Conservation (phyloP, 306 rosid genomes). For the Rubus parviflorus region DNA sequence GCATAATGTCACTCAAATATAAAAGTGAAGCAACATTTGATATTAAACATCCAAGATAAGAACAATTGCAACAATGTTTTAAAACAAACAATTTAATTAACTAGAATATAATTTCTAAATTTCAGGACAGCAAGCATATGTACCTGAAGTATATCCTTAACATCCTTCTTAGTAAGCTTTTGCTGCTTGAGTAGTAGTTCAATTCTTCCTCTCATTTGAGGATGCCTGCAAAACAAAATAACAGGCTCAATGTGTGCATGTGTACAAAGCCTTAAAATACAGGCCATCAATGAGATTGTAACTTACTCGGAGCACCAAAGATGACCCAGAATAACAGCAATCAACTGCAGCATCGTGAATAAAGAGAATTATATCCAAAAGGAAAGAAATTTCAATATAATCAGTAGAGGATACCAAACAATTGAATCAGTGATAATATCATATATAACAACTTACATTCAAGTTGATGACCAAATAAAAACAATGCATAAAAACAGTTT, state of each 20-base stretch:
- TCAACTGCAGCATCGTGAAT: slow-evolving; percentile 61
- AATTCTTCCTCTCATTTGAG: slow-evolving; percentile 82
- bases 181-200: slow-evolving; percentile 90
- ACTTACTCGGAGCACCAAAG: slow-evolving; percentile 96
- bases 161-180: slow-evolving; percentile 65
- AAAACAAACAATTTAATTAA: not conserved
- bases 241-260: slow-evolving; percentile 6
- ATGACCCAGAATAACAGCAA: slow-evolving; percentile 88
- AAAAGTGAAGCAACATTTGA: not conserved
- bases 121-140: slow-evolving; percentile 6
- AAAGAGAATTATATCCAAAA: slow-evolving; percentile 22
- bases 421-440: not conserved
- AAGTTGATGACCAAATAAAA: not conserved
- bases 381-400: not conserved
- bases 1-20: not conserved
- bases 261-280: slow-evolving; percentile 8
- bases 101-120: not conserved
- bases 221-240: slow-evolving; percentile 49
- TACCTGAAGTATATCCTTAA: slow-evolving; percentile 87
- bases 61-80: not conserved
- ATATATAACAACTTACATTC: not conserved
- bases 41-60: not conserved
- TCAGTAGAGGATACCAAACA: not conserved
- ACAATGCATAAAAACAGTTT: not conserved
- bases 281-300: slow-evolving; percentile 5